Evolutionary conservation across 805 yeast genomes (phyloP).

Genomic region (Wickerhamomyces xylosicus): DNA sequence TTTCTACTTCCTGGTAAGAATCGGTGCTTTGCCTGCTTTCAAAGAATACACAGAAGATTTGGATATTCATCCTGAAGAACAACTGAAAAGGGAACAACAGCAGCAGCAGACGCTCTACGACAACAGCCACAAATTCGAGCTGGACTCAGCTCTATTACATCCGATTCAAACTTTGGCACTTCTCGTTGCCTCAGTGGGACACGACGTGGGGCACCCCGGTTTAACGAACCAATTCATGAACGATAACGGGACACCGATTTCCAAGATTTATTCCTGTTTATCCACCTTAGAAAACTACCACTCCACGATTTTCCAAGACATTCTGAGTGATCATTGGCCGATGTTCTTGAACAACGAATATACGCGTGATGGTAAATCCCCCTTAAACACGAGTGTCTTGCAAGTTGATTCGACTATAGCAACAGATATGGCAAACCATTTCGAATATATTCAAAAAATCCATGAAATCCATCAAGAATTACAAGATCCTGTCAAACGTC

Average conservation of each 20-base stretch:
- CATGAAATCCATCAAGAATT: constrained; percentile 21
- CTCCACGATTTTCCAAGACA: constrained; percentile 45
- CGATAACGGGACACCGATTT: constrained; percentile 50
- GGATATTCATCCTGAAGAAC: constrained; percentile 10
- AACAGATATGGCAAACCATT: constrained; percentile 92
- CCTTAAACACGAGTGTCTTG: constrained; percentile 16
- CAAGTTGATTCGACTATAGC: constrained; percentile 47
- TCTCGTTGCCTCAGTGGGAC: constrained; percentile 81
- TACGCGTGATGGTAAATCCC: constrained; percentile 4
- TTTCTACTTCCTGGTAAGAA: constrained; percentile 41
- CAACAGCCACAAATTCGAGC: constrained; percentile 1
- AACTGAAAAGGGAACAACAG: background rate
- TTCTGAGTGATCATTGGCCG: constrained; percentile 46
- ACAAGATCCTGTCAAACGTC: constrained; percentile 6
- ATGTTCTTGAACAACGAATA: constrained; percentile 15
- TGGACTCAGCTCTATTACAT: constrained; percentile 10
- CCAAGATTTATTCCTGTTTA: constrained; percentile 47
- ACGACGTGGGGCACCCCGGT: constrained; percentile 96
- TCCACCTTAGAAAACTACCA: constrained; percentile 83
- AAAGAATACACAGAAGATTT: constrained; percentile 11
- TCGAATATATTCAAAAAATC: constrained; percentile 52
- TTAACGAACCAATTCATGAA: constrained; percentile 70
- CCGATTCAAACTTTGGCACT: constrained; percentile 46
- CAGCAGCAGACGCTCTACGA: background rate
- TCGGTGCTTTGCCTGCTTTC: constrained; percentile 17